These are phyloP conservation scores for Hymenoscyphus fraxineus DNA, from an alignment of 2,329 filamentous ascomycete genomes.

Conservation along the genomic window DNA sequence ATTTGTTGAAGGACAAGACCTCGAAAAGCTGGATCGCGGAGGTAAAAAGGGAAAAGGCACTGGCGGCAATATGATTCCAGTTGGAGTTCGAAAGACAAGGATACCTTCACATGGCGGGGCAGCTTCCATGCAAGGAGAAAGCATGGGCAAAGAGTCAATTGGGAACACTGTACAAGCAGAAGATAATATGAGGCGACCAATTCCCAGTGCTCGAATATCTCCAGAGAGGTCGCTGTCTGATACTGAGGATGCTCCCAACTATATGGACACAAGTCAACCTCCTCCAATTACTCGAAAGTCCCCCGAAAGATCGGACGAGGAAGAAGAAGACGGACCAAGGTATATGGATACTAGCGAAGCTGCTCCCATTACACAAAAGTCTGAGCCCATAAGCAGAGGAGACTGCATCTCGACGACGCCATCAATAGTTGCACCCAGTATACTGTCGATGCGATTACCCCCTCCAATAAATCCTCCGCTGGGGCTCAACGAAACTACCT, in stretches of 20 bases:
- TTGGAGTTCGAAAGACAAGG: conserved; percentile 19
- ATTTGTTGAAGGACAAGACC: conserved; percentile 40
- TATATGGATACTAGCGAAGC: conserved; percentile 28
- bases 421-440: not conserved
- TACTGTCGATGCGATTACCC: not conserved
- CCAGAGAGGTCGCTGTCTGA: conserved; percentile 7
- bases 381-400: not conserved
- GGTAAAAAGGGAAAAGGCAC: conserved; percentile 34
- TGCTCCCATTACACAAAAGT: conserved; percentile 26
- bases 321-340: conserved; percentile 17
- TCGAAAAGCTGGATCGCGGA: conserved; percentile 31
- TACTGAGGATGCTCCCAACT: conserved; percentile 18
- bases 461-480: not conserved
- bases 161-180: not conserved
- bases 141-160: not conserved
- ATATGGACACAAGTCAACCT: conserved; percentile 26
- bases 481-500: not conserved
- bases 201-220: conserved; percentile 23
- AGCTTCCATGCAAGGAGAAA: not conserved
- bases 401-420: not conserved
- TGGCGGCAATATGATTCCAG: conserved; percentile 32
- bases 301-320: conserved; percentile 12
- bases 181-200: conserved; percentile 20
- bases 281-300: conserved; percentile 32
- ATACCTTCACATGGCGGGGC: not conserved